Evolutionary conservation across 352 stramenopile genomes (phyloP).

Genomic region (Peronosclerospora sorghi): DNA sequence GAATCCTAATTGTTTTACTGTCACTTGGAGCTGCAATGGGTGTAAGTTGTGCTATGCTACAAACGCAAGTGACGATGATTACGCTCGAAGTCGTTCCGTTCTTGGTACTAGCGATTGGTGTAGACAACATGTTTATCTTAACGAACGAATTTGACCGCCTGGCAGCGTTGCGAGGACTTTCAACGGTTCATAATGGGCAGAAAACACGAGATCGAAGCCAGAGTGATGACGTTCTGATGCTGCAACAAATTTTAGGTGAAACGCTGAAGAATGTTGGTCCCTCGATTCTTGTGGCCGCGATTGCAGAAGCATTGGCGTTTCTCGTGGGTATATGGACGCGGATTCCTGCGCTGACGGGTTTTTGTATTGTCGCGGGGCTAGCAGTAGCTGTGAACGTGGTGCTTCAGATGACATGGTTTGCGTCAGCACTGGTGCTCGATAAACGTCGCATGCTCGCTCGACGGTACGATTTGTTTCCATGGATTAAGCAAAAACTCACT

Average conservation of each 20-base stretch:
- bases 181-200: slow-evolving; percentile 16
- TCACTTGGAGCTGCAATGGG: slow-evolving; percentile 67
- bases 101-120: slow-evolving; percentile 84
- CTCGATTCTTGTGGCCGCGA: slow-evolving; percentile 76
- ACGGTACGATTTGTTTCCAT: slow-evolving; percentile 65
- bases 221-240: slow-evolving; percentile 23
- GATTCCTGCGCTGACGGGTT: slow-evolving; percentile 83
- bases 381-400: slow-evolving; percentile 71
- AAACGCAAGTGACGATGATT: slow-evolving; percentile 86
- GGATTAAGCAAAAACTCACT: slow-evolving; percentile 38
- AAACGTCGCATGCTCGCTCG: slow-evolving; percentile 47
- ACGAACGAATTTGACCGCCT: slow-evolving; percentile 82
- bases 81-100: slow-evolving; percentile 87
- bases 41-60: slow-evolving; percentile 46
- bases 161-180: slow-evolving; percentile 29
- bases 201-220: slow-evolving; percentile 20
- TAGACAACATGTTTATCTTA: slow-evolving; percentile 91
- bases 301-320: slow-evolving; percentile 77
- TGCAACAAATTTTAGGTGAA: slow-evolving; percentile 62
- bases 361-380: slow-evolving; percentile 77
- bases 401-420: slow-evolving; percentile 85
- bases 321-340: slow-evolving; percentile 67
- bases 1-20: slow-evolving; percentile 78
- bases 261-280: slow-evolving; percentile 74
- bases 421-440: slow-evolving; percentile 69